phyloP scores from a whole-genome alignment of 169 alveolate species.

The Cryptosporidium canis region DNA sequence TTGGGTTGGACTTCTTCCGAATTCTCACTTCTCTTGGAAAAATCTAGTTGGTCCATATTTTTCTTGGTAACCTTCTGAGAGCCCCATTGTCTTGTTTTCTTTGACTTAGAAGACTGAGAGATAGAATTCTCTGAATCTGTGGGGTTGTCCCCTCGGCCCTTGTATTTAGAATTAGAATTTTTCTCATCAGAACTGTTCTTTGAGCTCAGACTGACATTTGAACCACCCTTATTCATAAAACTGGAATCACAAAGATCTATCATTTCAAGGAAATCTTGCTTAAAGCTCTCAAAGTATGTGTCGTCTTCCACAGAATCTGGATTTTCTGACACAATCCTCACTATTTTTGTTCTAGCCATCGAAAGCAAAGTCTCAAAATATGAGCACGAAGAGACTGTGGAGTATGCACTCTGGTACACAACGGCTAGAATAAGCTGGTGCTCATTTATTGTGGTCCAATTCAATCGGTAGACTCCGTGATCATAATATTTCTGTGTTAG shows the following conservation, averaged over 20 bases:
- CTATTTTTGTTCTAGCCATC: neutral
- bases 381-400: constrained; percentile 1
- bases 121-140: neutral
- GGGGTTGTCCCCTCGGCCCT: neutral
- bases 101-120: neutral
- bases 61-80: constrained; percentile 71
- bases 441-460: constrained; percentile 52
- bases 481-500: constrained; percentile 51
- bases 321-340: constrained; percentile 2
- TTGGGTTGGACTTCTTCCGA: constrained; percentile 16
- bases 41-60: constrained; percentile 68
- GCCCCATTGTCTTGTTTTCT: constrained; percentile 68
- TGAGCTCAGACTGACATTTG: neutral
- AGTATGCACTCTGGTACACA: constrained; percentile 28
- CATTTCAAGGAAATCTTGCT: constrained; percentile 1
- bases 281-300: constrained; percentile 5
- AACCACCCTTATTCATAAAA: constrained; percentile 19
- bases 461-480: constrained; percentile 25
- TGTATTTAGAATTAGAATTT: neutral
- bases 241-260: constrained; percentile 40
- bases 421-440: constrained; percentile 4
- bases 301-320: constrained; percentile 19
- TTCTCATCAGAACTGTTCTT: neutral
- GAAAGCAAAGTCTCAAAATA: constrained; percentile 18
- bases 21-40: constrained; percentile 48